These are phyloP conservation scores for Stipa capillata DNA, from an alignment of 176 grass and related monocot species.

Conservation along the genomic window DNA sequence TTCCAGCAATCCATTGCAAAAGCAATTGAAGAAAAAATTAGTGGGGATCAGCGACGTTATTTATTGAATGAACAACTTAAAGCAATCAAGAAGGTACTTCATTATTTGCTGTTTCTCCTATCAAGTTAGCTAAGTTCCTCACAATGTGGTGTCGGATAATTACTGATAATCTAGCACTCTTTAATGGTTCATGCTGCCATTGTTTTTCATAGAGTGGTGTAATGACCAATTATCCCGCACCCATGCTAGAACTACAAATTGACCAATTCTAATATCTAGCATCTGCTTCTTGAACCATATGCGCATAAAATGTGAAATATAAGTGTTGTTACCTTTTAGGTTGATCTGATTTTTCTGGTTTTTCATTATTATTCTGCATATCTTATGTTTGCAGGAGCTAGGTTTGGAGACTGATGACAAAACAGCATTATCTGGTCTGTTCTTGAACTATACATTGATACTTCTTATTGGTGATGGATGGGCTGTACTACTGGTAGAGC, in stretches of 20 bases:
- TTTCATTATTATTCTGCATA: conserved; percentile 8
- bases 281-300: conserved; percentile 1
- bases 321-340: not conserved
- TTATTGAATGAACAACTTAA: conserved; percentile 97
- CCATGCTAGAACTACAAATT: not conserved
- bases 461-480: conserved; percentile 9
- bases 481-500: not conserved
- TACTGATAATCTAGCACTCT: not conserved
- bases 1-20: conserved; percentile 97
- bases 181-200: not conserved
- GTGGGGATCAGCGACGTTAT: conserved; percentile 95
- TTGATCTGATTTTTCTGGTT: not conserved
- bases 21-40: conserved; percentile 99
- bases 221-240: not conserved
- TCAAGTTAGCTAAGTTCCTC: not conserved
- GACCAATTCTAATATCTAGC: not conserved
- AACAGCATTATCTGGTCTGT: conserved; percentile 92
- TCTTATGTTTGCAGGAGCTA: conserved; percentile 62
- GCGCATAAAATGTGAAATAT: conserved; percentile 5
- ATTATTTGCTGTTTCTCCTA: not conserved
- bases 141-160: not conserved
- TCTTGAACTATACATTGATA: conserved; percentile 30
- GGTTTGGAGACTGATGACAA: conserved; percentile 99
- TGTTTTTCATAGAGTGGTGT: not conserved
- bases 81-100: conserved; percentile 92